Base-by-base conservation (phyloP, 1,284 basidiomycete genomes). In the Ceratorhiza oryzae-sativae region DNA sequence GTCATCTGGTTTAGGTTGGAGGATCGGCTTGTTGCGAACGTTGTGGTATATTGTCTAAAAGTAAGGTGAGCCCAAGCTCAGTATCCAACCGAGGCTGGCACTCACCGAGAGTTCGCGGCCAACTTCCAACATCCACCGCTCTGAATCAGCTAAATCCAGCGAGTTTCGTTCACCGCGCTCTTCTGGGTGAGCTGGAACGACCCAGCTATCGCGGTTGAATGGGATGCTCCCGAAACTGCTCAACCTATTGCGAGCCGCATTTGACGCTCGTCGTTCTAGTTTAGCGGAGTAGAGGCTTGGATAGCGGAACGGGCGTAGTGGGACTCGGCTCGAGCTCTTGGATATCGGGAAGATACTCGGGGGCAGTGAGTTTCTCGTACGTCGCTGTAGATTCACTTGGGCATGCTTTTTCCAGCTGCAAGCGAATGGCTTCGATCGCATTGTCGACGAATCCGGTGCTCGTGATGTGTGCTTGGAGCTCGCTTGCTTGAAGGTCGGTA, bases 401-500 rank as follows among this genome's bases (percentile, higher is more conserved):
- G 20, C 25, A 45, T 15, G 53, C 25, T 23, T 71, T 45, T n/a
- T 42, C 32, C 25, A 71, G 4, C 20, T 71, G 68, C 8, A 46
- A 39, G 30, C 68, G 68, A 42, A 71, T 56, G 23, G 68, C 58
- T 13, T 71, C 68, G 30, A 71, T 60, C 2, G 68, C 53, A 32
- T 71, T 71, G 4, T 71, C 68, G 15, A 71, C 46, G 25, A 71
- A 71, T 8, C 58, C 58, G 48, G 32, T 51, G 20, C 46, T 71
- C 10, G 68, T 71, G 9, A 71, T 71, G 27, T 71, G 68, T 1
- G 68, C 23, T 23, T 71, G 45, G n/a, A 71, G 68, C 32, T 71
- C 68, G n/a, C 58, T 20, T 30, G 68, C 68, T 58, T 71, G 68
- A 32, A 71, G 68, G 58, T 71, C 68, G 46, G 68, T 71, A 36